Conservation (phyloP, 2,329 filamentous ascomycete genomes). For the Bipolaris gigantea region DNA sequence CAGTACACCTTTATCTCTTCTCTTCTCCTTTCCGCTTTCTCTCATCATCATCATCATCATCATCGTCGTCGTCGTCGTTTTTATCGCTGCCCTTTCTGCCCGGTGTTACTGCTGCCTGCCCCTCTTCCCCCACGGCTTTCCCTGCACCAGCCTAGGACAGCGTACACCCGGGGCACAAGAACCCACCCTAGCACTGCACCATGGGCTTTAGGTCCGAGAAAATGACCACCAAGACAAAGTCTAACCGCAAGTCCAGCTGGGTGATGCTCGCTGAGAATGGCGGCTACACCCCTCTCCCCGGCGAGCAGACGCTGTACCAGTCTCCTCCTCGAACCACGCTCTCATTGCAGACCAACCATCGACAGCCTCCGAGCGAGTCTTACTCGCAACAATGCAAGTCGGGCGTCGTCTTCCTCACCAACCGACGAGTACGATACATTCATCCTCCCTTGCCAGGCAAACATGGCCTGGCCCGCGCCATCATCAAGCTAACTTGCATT, state of each 20-base stretch:
- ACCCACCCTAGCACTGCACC: background rate
- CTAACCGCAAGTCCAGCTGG: slow-evolving; percentile 64
- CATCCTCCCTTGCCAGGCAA: slow-evolving; percentile 1
- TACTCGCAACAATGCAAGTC: slow-evolving; percentile 73
- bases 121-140: slow-evolving; percentile 13
- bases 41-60: background rate
- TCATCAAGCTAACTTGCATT: slow-evolving; percentile 4
- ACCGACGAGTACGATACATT: slow-evolving; percentile 67
- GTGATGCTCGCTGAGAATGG: slow-evolving; percentile 80
- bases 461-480: background rate
- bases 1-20: slow-evolving; percentile 26
- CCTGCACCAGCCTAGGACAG: slow-evolving; percentile 5
- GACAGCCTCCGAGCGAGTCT: slow-evolving; percentile 63
- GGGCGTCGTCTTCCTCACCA: slow-evolving; percentile 79
- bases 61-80: background rate
- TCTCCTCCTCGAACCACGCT: slow-evolving; percentile 79
- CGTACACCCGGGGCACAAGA: background rate
- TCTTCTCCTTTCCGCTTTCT: slow-evolving; percentile 3
- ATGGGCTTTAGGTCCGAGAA: slow-evolving; percentile 13
- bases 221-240: slow-evolving; percentile 30
- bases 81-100: slow-evolving; percentile 2
- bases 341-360: slow-evolving; percentile 70
- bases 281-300: slow-evolving; percentile 80
- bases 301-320: slow-evolving; percentile 79
- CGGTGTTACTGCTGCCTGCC: slow-evolving; percentile 1